Conservation (phyloP, 371 early-diverging fungal species). For the Mucor racemosus region DNA sequence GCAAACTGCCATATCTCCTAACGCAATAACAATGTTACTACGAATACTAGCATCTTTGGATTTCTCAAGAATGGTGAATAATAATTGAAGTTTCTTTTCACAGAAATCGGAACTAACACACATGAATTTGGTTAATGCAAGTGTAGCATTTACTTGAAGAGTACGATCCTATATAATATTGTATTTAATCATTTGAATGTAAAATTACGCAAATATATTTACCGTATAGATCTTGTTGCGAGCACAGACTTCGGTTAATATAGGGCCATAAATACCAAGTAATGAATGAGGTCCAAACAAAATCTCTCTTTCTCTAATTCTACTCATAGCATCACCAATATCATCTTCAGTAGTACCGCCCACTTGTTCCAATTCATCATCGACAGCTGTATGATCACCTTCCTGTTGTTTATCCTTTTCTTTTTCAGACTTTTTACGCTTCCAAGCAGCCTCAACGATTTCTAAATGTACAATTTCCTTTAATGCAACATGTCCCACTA, state of each 20-base stretch:
- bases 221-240: slow-evolving; percentile 82
- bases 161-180: slow-evolving; percentile 63
- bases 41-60: slow-evolving; percentile 79
- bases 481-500: slow-evolving; percentile 94
- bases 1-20: slow-evolving; percentile 96
- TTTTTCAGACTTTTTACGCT: slow-evolving; percentile 31
- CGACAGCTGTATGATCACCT: slow-evolving; percentile 37
- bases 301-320: slow-evolving; percentile 90
- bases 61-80: slow-evolving; percentile 89
- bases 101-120: slow-evolving; percentile 94
- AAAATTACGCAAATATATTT: slow-evolving; percentile 27
- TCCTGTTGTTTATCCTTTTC: slow-evolving; percentile 26
- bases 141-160: slow-evolving; percentile 82
- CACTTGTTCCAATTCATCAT: slow-evolving; percentile 87
- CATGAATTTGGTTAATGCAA: slow-evolving; percentile 94
- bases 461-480: slow-evolving; percentile 96
- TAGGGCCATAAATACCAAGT: slow-evolving; percentile 79
- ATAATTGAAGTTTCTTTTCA: slow-evolving; percentile 86
- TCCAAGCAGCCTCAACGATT: slow-evolving; percentile 50
- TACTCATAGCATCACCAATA: slow-evolving; percentile 83
- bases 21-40: slow-evolving; percentile 89
- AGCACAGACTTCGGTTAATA: slow-evolving; percentile 81
- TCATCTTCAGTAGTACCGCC: slow-evolving; percentile 95
- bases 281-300: slow-evolving; percentile 80
- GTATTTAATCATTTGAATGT: neutral